Evolutionary conservation across 306 rosid genomes (phyloP), one percentile per base, ranked within the genome.

Genomic region (Pterocarpus santalinus): DNA sequence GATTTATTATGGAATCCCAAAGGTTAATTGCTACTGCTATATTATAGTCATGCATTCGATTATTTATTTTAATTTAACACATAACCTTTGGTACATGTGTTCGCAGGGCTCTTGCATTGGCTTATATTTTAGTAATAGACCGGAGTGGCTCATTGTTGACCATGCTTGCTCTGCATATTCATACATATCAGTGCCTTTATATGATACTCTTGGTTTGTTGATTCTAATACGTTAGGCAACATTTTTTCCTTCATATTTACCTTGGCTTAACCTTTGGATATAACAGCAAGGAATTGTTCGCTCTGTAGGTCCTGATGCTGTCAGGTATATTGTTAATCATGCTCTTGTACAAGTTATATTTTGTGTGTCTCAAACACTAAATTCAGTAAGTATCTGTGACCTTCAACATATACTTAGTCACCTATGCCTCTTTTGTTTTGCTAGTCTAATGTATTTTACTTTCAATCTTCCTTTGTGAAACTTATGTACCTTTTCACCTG

Each of bases 111-210:
- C 98, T 58, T 51, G 90, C 82, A 55, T 95, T 74, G 99, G 99
- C 81, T 78, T 95, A 84, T 95, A 93, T 84, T 95, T 93, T 83
- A 86, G 92, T 73, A 95, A 95, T 87, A 88, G 97, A 88, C 98
- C 99, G 5, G 99, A 95, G 88, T 95, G 99, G 99, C 55, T 95
- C 64, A 86, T 93, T 65, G 93, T 93, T 89, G 99, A 95, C 84
- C 98, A 95, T 88, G 99, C 98, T 56, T 95, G 99, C 88, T 91
- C 94, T 65, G 94, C 99, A 2, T 95, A 93, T 91, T 95, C 99
- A 46, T 90, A 84, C 85, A 61, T 93, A 85, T 95, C 99, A 75
- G 94, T 95, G 82, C 99, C 99, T 79, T 87, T 95, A 86, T 95
- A 95, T 57, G 99, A 95, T 73, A 95, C 99, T 46, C 99, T 95